phyloP scores from a whole-genome alignment of 768 basidiomycete genomes.

The Stropharia rugosoannulata region DNA sequence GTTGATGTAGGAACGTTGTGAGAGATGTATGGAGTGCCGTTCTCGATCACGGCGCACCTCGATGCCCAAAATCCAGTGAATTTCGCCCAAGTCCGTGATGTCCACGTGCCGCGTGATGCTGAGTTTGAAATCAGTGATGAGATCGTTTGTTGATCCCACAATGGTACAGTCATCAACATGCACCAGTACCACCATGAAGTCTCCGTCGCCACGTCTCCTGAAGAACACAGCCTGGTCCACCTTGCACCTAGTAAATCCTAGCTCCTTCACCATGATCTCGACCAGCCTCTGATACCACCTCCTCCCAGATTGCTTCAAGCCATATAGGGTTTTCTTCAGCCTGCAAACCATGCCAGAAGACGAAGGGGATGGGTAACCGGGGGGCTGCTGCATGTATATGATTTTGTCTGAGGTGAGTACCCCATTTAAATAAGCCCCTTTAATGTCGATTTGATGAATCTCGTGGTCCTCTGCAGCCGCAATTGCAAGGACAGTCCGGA shows the following conservation, averaged over 20 bases:
- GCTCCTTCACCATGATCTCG: too few species aligned
- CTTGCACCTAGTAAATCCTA: too few species aligned
- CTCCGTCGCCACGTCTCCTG: too few species aligned
- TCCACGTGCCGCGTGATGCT: background rate
- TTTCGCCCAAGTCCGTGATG: background rate
- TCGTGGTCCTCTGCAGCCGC: slow-evolving; percentile 29
- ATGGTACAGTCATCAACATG: slow-evolving; percentile 21
- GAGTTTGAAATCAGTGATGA: slow-evolving; percentile 1
- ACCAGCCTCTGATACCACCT: too few species aligned
- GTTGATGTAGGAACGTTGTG: too few species aligned
- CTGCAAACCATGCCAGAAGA: too few species aligned
- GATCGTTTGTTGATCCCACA: slow-evolving; percentile 4
- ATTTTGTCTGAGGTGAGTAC: slow-evolving; percentile 27
- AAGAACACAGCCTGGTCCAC: too few species aligned
- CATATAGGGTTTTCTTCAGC: too few species aligned
- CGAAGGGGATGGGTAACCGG: background rate
- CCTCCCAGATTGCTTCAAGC: too few species aligned
- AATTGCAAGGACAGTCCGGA: slow-evolving; percentile 28
- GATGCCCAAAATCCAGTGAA: slow-evolving; percentile 27
- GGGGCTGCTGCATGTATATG: slow-evolving; percentile 42
- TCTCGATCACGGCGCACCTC: too few species aligned
- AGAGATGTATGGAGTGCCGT: too few species aligned
- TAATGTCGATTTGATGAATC: slow-evolving; percentile 39
- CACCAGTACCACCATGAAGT: slow-evolving; percentile 17
- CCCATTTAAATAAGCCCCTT: slow-evolving; percentile 37